Conservation (phyloP, 75 land plant species). For the Selaginella moellendorffii region DNA sequence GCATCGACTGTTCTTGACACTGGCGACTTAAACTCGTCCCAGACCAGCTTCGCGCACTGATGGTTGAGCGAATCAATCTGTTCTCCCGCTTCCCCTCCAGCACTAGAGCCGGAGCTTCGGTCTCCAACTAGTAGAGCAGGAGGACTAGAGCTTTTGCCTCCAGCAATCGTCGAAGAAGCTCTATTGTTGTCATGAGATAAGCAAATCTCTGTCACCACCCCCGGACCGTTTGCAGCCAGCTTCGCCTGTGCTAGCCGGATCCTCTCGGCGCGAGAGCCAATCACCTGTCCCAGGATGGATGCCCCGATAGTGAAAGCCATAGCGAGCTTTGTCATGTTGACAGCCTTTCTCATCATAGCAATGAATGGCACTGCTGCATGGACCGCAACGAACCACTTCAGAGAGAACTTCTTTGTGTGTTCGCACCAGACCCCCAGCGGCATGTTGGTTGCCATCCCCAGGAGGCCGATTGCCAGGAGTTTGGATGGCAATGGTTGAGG, state of each 20-base stretch:
- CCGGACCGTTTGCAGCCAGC: no score
- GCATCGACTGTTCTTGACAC: no score
- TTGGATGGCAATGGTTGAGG: conserved; percentile 84
- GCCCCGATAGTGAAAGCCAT: conserved; percentile 86
- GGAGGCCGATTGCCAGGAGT: conserved; percentile 52
- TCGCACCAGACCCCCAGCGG: conserved; percentile 93
- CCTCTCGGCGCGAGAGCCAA: conserved; percentile 87
- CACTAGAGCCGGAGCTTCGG: no score
- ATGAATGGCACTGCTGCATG: conserved; percentile 94
- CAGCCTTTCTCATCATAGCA: conserved; percentile 79
- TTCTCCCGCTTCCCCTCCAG: no score
- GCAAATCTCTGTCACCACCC: no score
- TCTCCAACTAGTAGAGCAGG: no score
- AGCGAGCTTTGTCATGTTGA: conserved; percentile 88
- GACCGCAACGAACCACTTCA: conserved; percentile 75
- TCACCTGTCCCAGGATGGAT: conserved; percentile 76
- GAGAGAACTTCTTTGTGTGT: conserved; percentile 85
- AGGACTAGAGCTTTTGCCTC: no score
- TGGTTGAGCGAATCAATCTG: no score
- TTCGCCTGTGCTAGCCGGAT: conserved; percentile 17
- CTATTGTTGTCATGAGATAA: no score
- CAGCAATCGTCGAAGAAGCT: no score
- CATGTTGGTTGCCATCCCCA: conserved; percentile 93
- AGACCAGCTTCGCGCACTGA: no score
- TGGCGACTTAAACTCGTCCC: no score